Percentiles rank a stretch among this genome's conserved stretches.
These are phyloP conservation scores for Nakataea oryzae DNA, from an alignment of 2,329 filamentous ascomycete genomes.

Conservation along the genomic window DNA sequence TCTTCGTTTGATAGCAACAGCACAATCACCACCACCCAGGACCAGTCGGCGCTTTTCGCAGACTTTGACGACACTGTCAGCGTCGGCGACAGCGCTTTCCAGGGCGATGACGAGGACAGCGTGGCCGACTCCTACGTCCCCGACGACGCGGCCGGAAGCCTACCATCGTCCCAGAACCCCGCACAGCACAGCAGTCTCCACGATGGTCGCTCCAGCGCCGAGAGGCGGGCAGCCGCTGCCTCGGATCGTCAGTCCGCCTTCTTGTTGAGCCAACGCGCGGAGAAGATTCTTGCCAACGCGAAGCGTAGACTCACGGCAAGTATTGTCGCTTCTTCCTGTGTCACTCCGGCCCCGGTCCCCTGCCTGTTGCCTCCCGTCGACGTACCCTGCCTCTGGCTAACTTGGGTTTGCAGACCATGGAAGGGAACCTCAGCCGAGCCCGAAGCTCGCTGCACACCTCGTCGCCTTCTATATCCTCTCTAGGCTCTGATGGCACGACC, in stretches of 20 bases:
- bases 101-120: conserved; percentile 59
- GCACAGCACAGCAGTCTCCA: not conserved
- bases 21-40: conserved; percentile 42
- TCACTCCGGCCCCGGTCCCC: no score
- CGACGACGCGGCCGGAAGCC: conserved; percentile 16
- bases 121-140: conserved; percentile 46
- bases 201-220: not conserved
- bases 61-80: conserved; percentile 54
- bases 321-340: conserved; percentile 6
- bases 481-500: conserved; percentile 42
- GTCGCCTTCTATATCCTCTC: conserved; percentile 54
- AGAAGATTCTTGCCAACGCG: conserved; percentile 85
- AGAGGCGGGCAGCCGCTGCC: not conserved
- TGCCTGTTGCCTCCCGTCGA: not conserved
- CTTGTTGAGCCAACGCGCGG: conserved; percentile 70
- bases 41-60: conserved; percentile 37
- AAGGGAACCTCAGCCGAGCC: conserved; percentile 75
- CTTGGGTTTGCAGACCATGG: conserved; percentile 61
- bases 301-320: conserved; percentile 80
- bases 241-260: not conserved
- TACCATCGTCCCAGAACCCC: conserved; percentile 4
- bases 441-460: conserved; percentile 56
- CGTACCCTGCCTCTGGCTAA: not conserved
- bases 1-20: conserved; percentile 50
- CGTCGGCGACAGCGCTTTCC: conserved; percentile 54